Percentiles rank a stretch among this genome's conserved stretches.
These are phyloP conservation scores for Lactarius vividus DNA, from an alignment of 768 basidiomycete genomes.

Conservation along the genomic window DNA sequence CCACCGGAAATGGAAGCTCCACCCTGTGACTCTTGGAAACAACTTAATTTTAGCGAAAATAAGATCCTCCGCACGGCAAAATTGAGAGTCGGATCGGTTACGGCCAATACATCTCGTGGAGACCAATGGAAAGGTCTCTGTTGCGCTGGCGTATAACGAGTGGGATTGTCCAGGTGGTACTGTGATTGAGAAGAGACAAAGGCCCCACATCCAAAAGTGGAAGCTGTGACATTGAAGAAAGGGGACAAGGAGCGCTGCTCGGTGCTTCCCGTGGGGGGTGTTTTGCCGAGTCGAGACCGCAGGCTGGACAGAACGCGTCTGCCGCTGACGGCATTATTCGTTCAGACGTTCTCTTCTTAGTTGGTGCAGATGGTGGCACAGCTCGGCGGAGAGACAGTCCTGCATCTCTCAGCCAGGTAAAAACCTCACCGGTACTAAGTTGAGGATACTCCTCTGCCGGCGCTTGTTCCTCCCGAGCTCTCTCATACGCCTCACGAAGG, in stretches of 20 bases:
- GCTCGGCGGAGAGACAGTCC: constrained; percentile 39
- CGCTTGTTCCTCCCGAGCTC: constrained; percentile 29
- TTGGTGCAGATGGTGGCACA: constrained; percentile 18
- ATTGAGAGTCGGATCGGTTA: constrained; percentile 32
- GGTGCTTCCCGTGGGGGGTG: constrained; percentile 16
- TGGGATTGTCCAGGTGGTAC: constrained; percentile 1
- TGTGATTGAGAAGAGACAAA: constrained; percentile 8
- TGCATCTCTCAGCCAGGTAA: constrained; percentile 44
- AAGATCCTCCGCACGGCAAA: constrained; percentile 29
- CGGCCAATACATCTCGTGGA: constrained; percentile 30
- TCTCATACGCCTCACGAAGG: constrained; percentile 39
- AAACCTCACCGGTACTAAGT: constrained; percentile 44
- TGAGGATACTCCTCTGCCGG: constrained; percentile 29
- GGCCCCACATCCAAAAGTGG: constrained; percentile 19
- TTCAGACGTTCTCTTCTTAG: constrained; percentile 7
- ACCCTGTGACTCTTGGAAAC: constrained; percentile 3
- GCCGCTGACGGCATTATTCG: constrained; percentile 6
- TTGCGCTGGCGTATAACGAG: not conserved
- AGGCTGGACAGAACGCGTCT: constrained; percentile 18
- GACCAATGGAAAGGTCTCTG: constrained; percentile 8
- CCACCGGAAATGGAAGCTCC: constrained; percentile 1
- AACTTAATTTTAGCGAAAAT: constrained; percentile 7
- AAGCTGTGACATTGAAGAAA: constrained; percentile 9
- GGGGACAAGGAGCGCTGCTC: not conserved
- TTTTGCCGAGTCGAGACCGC: constrained; percentile 6